Conservation (phyloP, 108 stramenopile species). For the Nitzschia sp. region DNA sequence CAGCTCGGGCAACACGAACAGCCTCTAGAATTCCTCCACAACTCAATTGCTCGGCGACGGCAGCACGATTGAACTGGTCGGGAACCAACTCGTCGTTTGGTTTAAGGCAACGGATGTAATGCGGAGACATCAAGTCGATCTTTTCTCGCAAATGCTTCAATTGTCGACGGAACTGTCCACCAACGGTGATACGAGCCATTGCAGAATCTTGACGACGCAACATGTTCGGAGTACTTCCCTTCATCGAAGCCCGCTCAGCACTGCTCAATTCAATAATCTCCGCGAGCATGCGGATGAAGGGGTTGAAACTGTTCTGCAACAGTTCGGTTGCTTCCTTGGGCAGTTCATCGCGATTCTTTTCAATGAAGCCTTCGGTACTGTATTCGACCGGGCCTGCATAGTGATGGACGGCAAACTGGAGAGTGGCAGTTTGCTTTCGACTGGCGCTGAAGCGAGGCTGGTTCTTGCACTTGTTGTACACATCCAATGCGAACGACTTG, state of each 20-base stretch:
- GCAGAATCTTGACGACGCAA: slow-evolving; percentile 42
- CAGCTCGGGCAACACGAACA: slow-evolving; percentile 86
- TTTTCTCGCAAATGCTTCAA: slow-evolving; percentile 61
- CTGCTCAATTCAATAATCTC: slow-evolving; percentile 34
- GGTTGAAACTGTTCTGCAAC: slow-evolving; percentile 50
- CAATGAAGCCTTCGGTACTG: slow-evolving; percentile 78
- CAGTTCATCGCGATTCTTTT: slow-evolving; percentile 93
- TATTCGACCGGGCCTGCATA: slow-evolving; percentile 92
- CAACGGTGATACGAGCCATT: slow-evolving; percentile 59
- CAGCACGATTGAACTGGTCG: slow-evolving; percentile 75
- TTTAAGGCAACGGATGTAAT: slow-evolving; percentile 92
- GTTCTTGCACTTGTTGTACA: slow-evolving; percentile 62
- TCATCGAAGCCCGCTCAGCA: slow-evolving; percentile 11
- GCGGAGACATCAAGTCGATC: slow-evolving; percentile 80
- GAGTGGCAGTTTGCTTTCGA: slow-evolving; percentile 57
- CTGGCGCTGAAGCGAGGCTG: slow-evolving; percentile 66
- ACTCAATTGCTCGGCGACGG: slow-evolving; percentile 86
- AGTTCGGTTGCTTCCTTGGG: slow-evolving; percentile 78
- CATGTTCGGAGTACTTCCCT: slow-evolving; percentile 3
- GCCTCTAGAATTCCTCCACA: slow-evolving; percentile 93
- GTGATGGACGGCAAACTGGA: slow-evolving; percentile 76
- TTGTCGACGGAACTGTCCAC: slow-evolving; percentile 76
- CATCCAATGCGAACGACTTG: slow-evolving; percentile 57
- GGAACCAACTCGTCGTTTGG: slow-evolving; percentile 87
- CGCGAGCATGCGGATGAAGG: slow-evolving; percentile 51